These are phyloP conservation scores for Melampsora americana DNA, from an alignment of 1,284 basidiomycete species.

Conservation along the genomic window DNA sequence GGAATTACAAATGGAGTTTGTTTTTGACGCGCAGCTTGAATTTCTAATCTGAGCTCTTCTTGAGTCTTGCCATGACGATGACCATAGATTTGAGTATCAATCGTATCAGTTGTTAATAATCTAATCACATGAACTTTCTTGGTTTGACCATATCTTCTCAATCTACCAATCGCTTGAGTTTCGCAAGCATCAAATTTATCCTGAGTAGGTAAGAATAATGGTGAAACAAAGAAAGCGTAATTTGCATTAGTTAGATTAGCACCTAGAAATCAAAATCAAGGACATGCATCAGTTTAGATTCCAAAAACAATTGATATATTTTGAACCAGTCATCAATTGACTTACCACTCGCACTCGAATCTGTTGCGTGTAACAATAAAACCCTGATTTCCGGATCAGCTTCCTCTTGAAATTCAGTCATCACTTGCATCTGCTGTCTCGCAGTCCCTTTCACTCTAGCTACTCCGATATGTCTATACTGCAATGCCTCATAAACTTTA, in stretches of 20 bases:
- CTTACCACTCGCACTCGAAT: slow-evolving; percentile 86
- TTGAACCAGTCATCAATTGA: background rate
- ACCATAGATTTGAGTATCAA: slow-evolving; percentile 73
- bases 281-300: background rate
- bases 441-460: slow-evolving; percentile 79
- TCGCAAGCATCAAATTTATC: slow-evolving; percentile 78
- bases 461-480: slow-evolving; percentile 68
- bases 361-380: slow-evolving; percentile 82
- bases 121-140: slow-evolving; percentile 76
- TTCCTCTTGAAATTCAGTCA: slow-evolving; percentile 42
- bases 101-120: slow-evolving; percentile 75
- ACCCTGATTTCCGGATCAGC: slow-evolving; percentile 60
- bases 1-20: slow-evolving; percentile 40
- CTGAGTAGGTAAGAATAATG: slow-evolving; percentile 70
- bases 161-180: slow-evolving; percentile 83
- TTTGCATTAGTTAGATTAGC: slow-evolving; percentile 84
- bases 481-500: slow-evolving; percentile 80
- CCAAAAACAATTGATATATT: background rate
- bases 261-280: slow-evolving; percentile 43
- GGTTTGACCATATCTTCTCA: slow-evolving; percentile 78
- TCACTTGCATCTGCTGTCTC: slow-evolving; percentile 60
- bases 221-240: slow-evolving; percentile 90
- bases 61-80: slow-evolving; percentile 29
- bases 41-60: slow-evolving; percentile 27
- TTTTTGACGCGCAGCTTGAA: slow-evolving; percentile 24